Evolutionary conservation across 1,139 yeast species (phyloP).

Genomic region (Pichia sp.): DNA sequence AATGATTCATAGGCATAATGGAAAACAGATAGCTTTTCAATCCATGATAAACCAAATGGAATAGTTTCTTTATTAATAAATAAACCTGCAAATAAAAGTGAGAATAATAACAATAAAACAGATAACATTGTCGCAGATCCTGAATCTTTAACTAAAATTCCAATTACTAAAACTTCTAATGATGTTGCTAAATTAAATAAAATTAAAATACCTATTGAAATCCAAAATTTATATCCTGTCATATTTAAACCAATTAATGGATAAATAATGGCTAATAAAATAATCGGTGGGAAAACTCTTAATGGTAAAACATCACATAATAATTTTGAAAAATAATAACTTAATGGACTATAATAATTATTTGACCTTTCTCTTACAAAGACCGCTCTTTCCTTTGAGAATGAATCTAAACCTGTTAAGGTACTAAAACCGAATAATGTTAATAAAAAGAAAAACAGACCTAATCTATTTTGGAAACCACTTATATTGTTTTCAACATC

Average conservation of each 20-base stretch:
- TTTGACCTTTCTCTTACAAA: constrained; percentile 91
- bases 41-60: constrained; percentile 65
- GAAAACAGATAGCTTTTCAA: constrained; percentile 82
- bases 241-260: constrained; percentile 86
- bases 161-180: constrained; percentile 77
- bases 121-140: constrained; percentile 91
- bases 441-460: constrained; percentile 81
- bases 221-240: constrained; percentile 71
- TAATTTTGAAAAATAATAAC: constrained; percentile 80
- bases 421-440: constrained; percentile 93
- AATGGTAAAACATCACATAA: constrained; percentile 86
- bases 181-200: constrained; percentile 85
- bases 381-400: constrained; percentile 80
- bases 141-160: constrained; percentile 81
- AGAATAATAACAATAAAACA: constrained; percentile 73
- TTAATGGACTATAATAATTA: constrained; percentile 81
- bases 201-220: constrained; percentile 62
- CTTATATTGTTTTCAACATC: constrained; percentile 81
- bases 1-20: constrained; percentile 95
- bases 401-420: constrained; percentile 82
- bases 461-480: constrained; percentile 93
- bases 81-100: constrained; percentile 86
- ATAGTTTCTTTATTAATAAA: constrained; percentile 79
- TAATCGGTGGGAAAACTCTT: constrained; percentile 82
- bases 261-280: constrained; percentile 78